Percentiles rank a stretch among this genome's conserved stretches.
Conservation (phyloP, 2,329 filamentous ascomycete genomes). For the Setomelanomma holmii region DNA sequence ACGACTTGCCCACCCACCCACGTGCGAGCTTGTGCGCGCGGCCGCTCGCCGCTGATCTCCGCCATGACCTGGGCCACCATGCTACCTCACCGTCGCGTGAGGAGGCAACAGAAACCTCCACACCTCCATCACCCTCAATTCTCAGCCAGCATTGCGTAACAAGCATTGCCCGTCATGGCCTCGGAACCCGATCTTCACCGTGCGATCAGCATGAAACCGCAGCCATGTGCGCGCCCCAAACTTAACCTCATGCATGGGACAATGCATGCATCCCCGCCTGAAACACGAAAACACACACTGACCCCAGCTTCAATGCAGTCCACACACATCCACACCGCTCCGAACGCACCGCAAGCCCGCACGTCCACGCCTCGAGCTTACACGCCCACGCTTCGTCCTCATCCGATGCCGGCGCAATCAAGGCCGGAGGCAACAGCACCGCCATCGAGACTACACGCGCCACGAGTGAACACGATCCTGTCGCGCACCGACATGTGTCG, state of each 20-base stretch:
- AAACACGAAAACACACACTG: neutral
- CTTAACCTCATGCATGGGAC: neutral
- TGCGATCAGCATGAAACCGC: constrained; percentile 57
- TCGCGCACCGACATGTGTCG: constrained; percentile 42
- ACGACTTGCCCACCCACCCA: no score
- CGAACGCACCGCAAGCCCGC: constrained; percentile 39
- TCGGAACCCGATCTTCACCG: constrained; percentile 57
- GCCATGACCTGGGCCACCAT: constrained; percentile 4
- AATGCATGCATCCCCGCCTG: neutral
- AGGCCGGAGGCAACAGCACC: constrained; percentile 47
- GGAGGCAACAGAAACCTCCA: neutral
- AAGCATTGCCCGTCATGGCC: constrained; percentile 30
- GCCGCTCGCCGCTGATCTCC: constrained; percentile 3
- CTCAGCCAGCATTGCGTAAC: neutral
- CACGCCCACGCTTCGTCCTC: constrained; percentile 19
- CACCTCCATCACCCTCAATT: neutral
- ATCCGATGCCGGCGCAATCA: constrained; percentile 18
- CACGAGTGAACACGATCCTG: constrained; percentile 41
- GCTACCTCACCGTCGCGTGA: constrained; percentile 1
- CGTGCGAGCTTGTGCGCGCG: constrained; percentile 6
- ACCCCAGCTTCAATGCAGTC: constrained; percentile 36
- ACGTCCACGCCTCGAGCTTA: constrained; percentile 27
- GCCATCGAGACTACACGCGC: constrained; percentile 46
- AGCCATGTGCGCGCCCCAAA: constrained; percentile 37
- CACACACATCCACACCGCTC: constrained; percentile 38